A percentile compares a stretch with the other conserved stretches of the same genome.
phyloP scores from a whole-genome alignment of 139 green algal species.

The Chlorella sorokiniana region DNA sequence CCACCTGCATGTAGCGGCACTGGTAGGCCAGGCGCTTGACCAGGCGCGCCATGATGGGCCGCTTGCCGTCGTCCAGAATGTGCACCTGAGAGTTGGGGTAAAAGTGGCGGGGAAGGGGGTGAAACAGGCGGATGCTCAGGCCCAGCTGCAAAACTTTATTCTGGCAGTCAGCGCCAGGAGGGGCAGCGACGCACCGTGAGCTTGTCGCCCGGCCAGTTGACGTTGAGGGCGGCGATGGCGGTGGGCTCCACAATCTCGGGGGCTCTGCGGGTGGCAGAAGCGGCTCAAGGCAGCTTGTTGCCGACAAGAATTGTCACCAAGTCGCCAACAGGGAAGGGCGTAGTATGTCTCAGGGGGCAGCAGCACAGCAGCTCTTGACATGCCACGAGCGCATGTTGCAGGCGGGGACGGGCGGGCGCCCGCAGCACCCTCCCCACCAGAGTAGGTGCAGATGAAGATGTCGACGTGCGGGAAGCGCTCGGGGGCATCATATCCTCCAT shows the following conservation, averaged over 20 bases:
- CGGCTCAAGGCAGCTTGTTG: background rate
- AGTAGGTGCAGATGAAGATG: conserved; percentile 32
- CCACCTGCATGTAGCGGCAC: conserved; percentile 11
- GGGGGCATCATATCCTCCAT: conserved; percentile 20
- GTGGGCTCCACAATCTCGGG: conserved; percentile 37
- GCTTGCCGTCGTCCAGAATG: conserved; percentile 27
- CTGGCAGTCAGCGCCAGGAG: too few species aligned
- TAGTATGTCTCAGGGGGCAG: too few species aligned
- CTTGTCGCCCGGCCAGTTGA: conserved; percentile 38
- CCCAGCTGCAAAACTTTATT: too few species aligned
- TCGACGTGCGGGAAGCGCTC: conserved; percentile 18
- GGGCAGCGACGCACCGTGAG: too few species aligned
- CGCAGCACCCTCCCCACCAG: background rate
- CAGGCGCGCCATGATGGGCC: conserved; percentile 21
- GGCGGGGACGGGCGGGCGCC: too few species aligned
- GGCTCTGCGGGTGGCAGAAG: conserved; percentile 14
- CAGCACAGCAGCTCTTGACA: background rate
- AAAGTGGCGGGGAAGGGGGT: background rate
- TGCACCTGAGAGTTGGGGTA: background rate
- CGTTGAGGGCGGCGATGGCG: conserved; percentile 28
- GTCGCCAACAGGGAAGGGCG: background rate
- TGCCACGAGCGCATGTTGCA: background rate
- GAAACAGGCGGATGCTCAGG: too few species aligned
- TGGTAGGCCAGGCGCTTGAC: conserved; percentile 22
- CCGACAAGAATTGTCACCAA: background rate